These are phyloP conservation scores for Collybia nuda DNA, from an alignment of 768 basidiomycete genomes.

Conservation along the genomic window DNA sequence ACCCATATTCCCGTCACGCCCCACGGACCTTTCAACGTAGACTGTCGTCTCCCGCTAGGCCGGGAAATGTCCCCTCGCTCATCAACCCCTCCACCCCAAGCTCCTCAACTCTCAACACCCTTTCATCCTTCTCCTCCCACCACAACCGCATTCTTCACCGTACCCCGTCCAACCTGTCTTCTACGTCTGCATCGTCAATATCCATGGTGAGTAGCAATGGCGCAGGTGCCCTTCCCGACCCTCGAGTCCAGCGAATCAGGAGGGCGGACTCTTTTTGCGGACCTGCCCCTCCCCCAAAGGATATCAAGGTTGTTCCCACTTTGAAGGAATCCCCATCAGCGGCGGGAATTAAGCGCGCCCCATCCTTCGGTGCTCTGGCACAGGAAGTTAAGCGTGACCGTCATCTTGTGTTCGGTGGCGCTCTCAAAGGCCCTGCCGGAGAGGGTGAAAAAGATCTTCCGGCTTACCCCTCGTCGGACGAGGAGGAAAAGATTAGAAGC, in stretches of 20 bases:
- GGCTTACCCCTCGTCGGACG: slow-evolving; percentile 64
- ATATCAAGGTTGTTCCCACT: slow-evolving; percentile 15
- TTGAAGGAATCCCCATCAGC: slow-evolving; percentile 13
- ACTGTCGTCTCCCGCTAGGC: slow-evolving; percentile 40
- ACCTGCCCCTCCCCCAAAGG: slow-evolving; percentile 30
- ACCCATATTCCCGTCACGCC: slow-evolving; percentile 53
- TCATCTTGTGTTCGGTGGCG: slow-evolving; percentile 8
- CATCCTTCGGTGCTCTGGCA: slow-evolving; percentile 50
- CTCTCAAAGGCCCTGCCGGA: slow-evolving; percentile 7
- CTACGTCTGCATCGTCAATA: slow-evolving; percentile 42
- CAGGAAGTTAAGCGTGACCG: slow-evolving; percentile 25
- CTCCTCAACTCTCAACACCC: slow-evolving; percentile 60
- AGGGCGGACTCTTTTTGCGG: slow-evolving; percentile 48
- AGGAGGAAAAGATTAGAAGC: slow-evolving; percentile 68
- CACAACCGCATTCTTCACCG: slow-evolving; percentile 41
- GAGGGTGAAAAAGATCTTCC: slow-evolving; percentile 33
- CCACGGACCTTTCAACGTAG: slow-evolving; percentile 33
- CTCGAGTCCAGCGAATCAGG: slow-evolving; percentile 50
- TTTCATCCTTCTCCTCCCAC: slow-evolving; percentile 35
- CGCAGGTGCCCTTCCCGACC: slow-evolving; percentile 38
- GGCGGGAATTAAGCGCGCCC: slow-evolving; percentile 52
- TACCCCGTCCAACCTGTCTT: slow-evolving; percentile 42
- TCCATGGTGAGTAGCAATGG: slow-evolving; percentile 37
- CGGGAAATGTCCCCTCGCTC: slow-evolving; percentile 37
- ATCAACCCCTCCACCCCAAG: slow-evolving; percentile 62